Base-by-base conservation (phyloP, 2,329 filamentous ascomycete species). In the Arthrobotrys entomopaga region DNA sequence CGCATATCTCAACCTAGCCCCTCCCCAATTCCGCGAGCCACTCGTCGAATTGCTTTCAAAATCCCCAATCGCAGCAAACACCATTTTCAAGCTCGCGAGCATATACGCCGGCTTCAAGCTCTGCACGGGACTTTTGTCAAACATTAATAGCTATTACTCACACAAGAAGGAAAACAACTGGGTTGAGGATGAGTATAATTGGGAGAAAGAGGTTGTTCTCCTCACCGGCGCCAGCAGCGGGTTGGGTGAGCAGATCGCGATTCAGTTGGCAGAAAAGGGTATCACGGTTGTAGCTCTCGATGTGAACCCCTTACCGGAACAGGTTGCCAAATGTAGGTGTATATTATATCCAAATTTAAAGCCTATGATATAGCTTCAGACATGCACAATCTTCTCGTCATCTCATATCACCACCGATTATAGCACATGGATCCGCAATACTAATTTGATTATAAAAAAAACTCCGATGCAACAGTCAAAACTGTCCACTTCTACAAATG, bases 151-250 rank as follows among this genome's bases (percentile, higher is more conserved):
- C 3, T 74, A 74, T 29, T 53, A 50, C 40, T 74, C 70, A 10
- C 46, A 63, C 50, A 66, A 63, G 24, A 54, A 40, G 16, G 40
- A 66, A 52, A 74, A 74, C 49, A 74, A 74, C 49, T 74, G 63
- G 63, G 67, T 43, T 2, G 70, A 74, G 13, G 70, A 74, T 34
- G 49, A 53, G n/a, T 74, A 74, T 64, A 63, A 74, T 38, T 74
- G 70, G 70, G 26, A 63, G 0, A 74, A 67, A 19, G 70, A 74
- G 43, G 53, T 74, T 15, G 57, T 74, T 29, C 54, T 74, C 38
- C 19, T 74, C 8, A 74, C 70, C 16, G 70, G 70, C 20, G 70
- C 63, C 8, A 74, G 70, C 50, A 61, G 50, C 19, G 70, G 70
- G 42, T 26, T 74, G 3, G 70, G 70, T 7, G 70, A 74, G 53